Percentiles rank a stretch among this genome's conserved stretches.
phyloP scores from a whole-genome alignment of 176 grass and related monocot species.

The Ampelocalamus luodianensis region DNA sequence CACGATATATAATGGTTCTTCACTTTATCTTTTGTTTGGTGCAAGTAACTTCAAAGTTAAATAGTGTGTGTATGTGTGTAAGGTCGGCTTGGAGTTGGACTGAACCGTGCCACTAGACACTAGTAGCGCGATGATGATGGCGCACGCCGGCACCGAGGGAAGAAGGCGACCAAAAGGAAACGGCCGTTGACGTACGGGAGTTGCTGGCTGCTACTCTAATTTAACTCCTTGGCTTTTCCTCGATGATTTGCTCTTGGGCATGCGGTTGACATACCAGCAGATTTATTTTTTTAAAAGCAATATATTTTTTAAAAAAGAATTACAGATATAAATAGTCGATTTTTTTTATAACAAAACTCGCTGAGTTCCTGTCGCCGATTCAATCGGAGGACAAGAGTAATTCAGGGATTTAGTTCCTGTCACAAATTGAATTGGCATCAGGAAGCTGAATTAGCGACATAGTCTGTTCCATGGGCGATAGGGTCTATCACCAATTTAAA shows the following conservation, averaged over 20 bases:
- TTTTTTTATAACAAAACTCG: no score
- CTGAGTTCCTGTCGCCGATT: no score
- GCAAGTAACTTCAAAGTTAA: conserved; percentile 47
- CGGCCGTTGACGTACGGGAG: conserved; percentile 52
- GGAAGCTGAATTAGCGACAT: no score
- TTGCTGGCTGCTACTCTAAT: conserved; percentile 25
- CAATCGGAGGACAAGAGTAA: no score
- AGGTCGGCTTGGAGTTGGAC: conserved; percentile 32
- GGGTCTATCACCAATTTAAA: no score
- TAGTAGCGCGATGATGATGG: conserved; percentile 38
- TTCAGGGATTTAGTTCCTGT: no score
- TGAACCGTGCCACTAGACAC: conserved; percentile 41
- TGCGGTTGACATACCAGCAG: conserved; percentile 8
- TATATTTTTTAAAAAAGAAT: no score
- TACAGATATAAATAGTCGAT: no score
- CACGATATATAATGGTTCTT: neutral
- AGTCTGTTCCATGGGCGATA: no score
- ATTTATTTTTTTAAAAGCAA: no score
- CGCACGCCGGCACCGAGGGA: conserved; percentile 43
- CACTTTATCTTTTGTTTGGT: conserved; percentile 56
- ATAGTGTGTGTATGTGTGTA: conserved; percentile 11
- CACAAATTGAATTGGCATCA: no score
- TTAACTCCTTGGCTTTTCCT: conserved; percentile 18
- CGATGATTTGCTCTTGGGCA: conserved; percentile 20
- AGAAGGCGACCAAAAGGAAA: conserved; percentile 39